Evolutionary conservation across 2,329 filamentous ascomycete species (phyloP), one percentile per base, ranked within the genome.

Genomic region (Ceratocystis alfenasii): DNA sequence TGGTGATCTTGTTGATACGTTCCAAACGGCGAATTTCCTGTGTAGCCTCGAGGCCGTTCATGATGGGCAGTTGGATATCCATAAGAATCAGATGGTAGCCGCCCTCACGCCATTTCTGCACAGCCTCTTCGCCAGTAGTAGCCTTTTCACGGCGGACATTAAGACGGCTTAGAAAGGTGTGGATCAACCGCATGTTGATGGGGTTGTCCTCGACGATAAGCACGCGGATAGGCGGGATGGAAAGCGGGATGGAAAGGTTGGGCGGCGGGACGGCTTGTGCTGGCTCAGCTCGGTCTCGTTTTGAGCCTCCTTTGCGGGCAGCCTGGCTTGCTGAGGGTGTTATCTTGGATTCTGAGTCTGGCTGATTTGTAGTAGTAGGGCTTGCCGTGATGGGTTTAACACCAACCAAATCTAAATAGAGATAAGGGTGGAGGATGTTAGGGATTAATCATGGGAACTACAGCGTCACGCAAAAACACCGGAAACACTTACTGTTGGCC

Each of bases 131-230:
- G 28, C 94, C 94, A 74, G 97, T 96, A 81, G 95, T 90, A 46
- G 94, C 94, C n/a, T 90, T 95, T 75, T 94, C 88, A 91, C 93
- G 97, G 44, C 94, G 85, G 5, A 99, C 94, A 73, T 96, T 96
- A 62, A 99, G 81, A 62, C 91, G 83, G 77, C 96, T 96, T 80
- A 97, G 93, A 72, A 99, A 95, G 0, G 92, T 91, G 73, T 96
- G 93, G 45, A 99, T 79, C 8, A 99, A 85, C 72, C 90, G 89
- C 70, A 97, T 79, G 73, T 97, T 99, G 81, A 99, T 97, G 69
- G 94, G 91, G 75, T 99, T 99, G 77, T 99, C 94, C 78, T 99
- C 94, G 15, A 99, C 94, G 68, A 99, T 96, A 55, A 99, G 80
- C 6, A 97, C 92, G 71, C 95, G 97, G 77, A 99, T 97, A 1